Evolutionary conservation across 2,329 filamentous ascomycete genomes (phyloP).

Genomic region (Aspergillus sp.): DNA sequence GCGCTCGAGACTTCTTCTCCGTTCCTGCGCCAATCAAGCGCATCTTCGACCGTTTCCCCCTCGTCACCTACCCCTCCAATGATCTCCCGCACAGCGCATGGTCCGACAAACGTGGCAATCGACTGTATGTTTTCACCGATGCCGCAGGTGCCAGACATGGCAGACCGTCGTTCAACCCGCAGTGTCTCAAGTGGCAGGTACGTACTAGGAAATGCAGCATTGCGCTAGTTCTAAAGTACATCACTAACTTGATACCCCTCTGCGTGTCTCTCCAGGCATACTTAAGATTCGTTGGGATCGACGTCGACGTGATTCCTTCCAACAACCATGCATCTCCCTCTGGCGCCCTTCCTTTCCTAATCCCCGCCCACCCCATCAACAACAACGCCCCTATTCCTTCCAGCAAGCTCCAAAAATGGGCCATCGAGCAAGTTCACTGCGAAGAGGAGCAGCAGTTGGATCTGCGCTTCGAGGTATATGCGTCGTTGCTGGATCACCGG

Average conservation of each 20-base stretch:
- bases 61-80: constrained; percentile 73
- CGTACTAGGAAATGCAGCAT: constrained; percentile 47
- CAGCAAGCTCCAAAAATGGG: constrained; percentile 70
- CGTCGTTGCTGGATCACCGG: constrained; percentile 71
- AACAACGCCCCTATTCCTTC: constrained; percentile 57
- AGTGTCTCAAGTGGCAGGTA: constrained; percentile 96
- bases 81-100: constrained; percentile 67
- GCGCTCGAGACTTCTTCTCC: constrained; percentile 38
- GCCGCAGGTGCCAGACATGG: constrained; percentile 62
- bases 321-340: constrained; percentile 93
- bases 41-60: constrained; percentile 82
- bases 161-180: constrained; percentile 81
- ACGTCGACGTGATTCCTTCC: constrained; percentile 68
- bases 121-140: constrained; percentile 76
- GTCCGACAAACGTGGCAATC: constrained; percentile 50
- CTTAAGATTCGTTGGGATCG: constrained; percentile 72
- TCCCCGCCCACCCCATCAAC: constrained; percentile 55
- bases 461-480: constrained; percentile 70
- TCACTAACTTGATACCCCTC: constrained; percentile 3
- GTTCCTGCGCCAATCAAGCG: constrained; percentile 72
- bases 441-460: constrained; percentile 54
- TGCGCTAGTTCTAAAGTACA: background rate
- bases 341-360: constrained; percentile 83
- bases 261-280: constrained; percentile 62
- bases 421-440: constrained; percentile 52